Evolutionary conservation across 352 stramenopile genomes (phyloP), one percentile per base, ranked within the genome.

Genomic region (Phytophthora podocarpi): DNA sequence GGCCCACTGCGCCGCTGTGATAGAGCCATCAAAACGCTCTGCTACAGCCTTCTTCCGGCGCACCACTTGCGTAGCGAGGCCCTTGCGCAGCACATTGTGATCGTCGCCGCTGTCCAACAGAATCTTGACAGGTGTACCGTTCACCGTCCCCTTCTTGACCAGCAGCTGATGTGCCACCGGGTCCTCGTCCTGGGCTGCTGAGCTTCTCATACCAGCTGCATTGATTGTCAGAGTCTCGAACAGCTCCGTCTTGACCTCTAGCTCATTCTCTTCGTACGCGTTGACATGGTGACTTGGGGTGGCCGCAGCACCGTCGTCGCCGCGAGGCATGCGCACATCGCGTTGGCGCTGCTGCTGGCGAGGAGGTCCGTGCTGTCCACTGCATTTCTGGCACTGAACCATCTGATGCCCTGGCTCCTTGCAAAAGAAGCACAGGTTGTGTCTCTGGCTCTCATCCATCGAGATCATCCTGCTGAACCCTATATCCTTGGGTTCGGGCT

Each of bases 11-110:
- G 16, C 2, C 4, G 4, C 10, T 5, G 42, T 62, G 7, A 20
- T 6, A 0, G 53, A 48, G 3, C 42, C 53, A 10, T 54, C 41
- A n/a, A 62, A 54, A 2, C 34, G 31, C 7, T 62, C 53, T 1
- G 32, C 32, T 0, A 41, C 16, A 11, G 53, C 53, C 12, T 42
- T 41, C 39, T 61, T 61, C 12, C 41, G 32, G 0, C 21, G 30
- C 16, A 62, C n/a, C 11, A 54, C n/a, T 12, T 41, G 5, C 0
- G 12, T 47, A 4, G 42, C 10, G 8, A 54, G 32, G 0, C 42
- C 41, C 20, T 54, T 48, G 16, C 41, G 42, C 15, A 61, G 32
- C 4, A 48, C 41, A 16, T 48, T 61, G n/a, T 61, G 40, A 11
- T 61, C 53, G 2, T 41, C 42, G 1, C 53, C 53, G n/a, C 53